Evolutionary conservation across 208 protist species (phyloP).

Genomic region (Leptomonas pyrrhocoris): DNA sequence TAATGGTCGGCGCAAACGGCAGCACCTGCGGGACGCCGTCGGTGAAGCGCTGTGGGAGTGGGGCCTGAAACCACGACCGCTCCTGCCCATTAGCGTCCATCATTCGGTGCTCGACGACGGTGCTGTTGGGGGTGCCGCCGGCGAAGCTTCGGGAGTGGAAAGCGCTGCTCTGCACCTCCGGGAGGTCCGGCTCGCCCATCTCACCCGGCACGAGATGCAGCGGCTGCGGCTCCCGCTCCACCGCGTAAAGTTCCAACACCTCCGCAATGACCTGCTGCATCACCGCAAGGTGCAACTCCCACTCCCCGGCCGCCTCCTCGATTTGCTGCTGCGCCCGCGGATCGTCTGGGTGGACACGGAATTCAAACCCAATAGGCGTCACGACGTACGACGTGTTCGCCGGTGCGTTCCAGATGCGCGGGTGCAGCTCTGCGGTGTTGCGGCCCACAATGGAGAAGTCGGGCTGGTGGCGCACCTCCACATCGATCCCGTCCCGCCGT

Average conservation of each 20-base stretch:
- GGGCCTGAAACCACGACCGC: constrained; percentile 79
- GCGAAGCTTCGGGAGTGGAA: constrained; percentile 47
- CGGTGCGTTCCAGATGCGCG: constrained; percentile 79
- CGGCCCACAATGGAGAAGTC: constrained; percentile 85
- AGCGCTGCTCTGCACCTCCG: constrained; percentile 65
- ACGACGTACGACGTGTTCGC: constrained; percentile 76
- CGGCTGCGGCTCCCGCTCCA: constrained; percentile 73
- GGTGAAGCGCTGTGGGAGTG: constrained; percentile 59
- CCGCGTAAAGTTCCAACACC: constrained; percentile 87
- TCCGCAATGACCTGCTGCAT: constrained; percentile 83
- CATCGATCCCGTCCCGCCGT: constrained; percentile 64
- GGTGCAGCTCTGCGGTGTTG: constrained; percentile 55
- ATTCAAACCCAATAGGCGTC: constrained; percentile 84
- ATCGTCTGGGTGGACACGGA: constrained; percentile 88
- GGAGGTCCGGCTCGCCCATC: constrained; percentile 69
- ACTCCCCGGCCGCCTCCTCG: constrained; percentile 66
- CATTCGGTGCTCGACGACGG: constrained; percentile 70
- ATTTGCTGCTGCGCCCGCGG: constrained; percentile 80
- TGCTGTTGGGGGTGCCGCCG: not conserved
- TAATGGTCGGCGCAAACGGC: constrained; percentile 81
- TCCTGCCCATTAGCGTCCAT: constrained; percentile 47
- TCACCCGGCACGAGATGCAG: constrained; percentile 68
- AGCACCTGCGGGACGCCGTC: constrained; percentile 68
- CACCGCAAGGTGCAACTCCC: constrained; percentile 79
- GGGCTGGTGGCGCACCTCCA: constrained; percentile 70